These are phyloP conservation scores for Penicillium cataractarum DNA, from an alignment of 495 filamentous ascomycete species.

Conservation along the genomic window DNA sequence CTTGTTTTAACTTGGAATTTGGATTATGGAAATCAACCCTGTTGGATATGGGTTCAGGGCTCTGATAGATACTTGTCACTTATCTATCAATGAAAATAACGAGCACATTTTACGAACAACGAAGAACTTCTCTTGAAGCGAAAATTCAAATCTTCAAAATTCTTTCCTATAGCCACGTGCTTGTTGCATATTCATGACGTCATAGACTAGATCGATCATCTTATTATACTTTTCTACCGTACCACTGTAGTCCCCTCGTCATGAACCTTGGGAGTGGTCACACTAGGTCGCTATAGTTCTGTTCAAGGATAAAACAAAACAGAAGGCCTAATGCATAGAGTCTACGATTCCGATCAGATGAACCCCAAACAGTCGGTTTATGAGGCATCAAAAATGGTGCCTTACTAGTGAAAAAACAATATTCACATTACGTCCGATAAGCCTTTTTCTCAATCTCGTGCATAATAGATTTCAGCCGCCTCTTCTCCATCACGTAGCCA, in stretches of 20 bases:
- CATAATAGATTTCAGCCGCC: background rate
- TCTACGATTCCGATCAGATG: background rate
- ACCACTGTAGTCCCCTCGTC: background rate
- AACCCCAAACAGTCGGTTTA: no score
- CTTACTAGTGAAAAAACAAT: no score
- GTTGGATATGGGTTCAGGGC: conserved; percentile 1
- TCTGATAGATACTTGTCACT: conserved; percentile 5
- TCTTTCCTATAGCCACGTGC: background rate
- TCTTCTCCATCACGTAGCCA: background rate
- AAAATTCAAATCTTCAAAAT: background rate
- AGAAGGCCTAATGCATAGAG: background rate
- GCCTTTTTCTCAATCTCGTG: background rate
- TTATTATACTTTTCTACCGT: background rate
- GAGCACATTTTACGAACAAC: conserved; percentile 4
- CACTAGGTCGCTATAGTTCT: background rate
- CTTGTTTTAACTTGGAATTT: background rate
- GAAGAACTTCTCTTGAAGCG: background rate
- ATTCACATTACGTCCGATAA: no score
- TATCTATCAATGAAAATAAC: background rate
- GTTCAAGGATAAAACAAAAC: background rate
- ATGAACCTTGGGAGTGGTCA: background rate
- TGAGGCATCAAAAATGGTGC: background rate
- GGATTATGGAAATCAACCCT: conserved; percentile 3
- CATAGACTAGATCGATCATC: background rate
- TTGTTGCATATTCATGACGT: background rate